Evolutionary conservation across 164 flowering plant genomes (phyloP).

Genomic region (Annona squamosa): DNA sequence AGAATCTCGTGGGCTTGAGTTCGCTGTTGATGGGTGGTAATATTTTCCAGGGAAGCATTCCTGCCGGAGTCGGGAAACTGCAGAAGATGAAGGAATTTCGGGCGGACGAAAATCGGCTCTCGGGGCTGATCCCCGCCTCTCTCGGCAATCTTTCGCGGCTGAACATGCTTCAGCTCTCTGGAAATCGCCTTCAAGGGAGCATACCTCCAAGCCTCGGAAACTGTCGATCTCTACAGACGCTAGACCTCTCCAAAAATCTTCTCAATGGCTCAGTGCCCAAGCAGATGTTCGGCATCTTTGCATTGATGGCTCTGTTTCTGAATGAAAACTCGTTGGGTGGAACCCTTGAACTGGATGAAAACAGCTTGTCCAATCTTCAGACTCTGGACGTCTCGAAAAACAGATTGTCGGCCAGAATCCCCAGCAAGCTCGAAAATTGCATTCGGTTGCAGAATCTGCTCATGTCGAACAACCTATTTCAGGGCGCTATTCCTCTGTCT

Average conservation of each 20-base stretch:
- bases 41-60: neutral
- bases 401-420: slow-evolving; percentile 28
- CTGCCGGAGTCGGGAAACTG: neutral
- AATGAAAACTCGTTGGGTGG: slow-evolving; percentile 26
- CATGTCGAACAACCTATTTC: slow-evolving; percentile 19
- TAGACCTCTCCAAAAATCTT: slow-evolving; percentile 5
- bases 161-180: neutral
- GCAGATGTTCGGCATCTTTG: slow-evolving; percentile 21
- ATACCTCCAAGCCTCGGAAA: slow-evolving; percentile 7
- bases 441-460: slow-evolving; percentile 8
- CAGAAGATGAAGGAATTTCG: slow-evolving; percentile 1
- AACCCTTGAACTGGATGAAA: slow-evolving; percentile 22
- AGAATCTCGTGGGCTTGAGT: neutral
- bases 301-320: slow-evolving; percentile 8
- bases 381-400: slow-evolving; percentile 23
- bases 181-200: slow-evolving; percentile 4
- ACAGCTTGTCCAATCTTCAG: slow-evolving; percentile 18
- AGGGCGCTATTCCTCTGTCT: slow-evolving; percentile 23
- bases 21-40: neutral
- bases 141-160: slow-evolving; percentile 22
- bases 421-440: slow-evolving; percentile 23
- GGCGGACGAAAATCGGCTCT: slow-evolving; percentile 13
- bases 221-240: neutral
- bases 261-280: slow-evolving; percentile 18
- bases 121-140: slow-evolving; percentile 23